Evolutionary conservation across 768 basidiomycete genomes (phyloP).

Genomic region (Pleurotus citrinopileatus): DNA sequence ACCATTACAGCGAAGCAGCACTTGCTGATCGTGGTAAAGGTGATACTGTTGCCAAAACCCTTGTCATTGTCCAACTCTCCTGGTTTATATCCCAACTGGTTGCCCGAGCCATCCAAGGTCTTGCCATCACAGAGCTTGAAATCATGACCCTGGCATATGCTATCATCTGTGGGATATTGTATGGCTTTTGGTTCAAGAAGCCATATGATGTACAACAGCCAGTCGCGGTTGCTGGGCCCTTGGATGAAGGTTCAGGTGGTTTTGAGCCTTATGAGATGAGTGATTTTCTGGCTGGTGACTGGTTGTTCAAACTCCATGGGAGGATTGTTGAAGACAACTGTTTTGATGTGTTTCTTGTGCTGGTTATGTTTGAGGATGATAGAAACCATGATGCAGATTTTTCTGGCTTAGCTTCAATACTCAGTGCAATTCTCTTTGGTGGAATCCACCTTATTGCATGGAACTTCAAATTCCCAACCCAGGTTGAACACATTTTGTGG

Average conservation of each 20-base stretch:
- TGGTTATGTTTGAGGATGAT: too few species aligned
- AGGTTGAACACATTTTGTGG: conserved; percentile 18
- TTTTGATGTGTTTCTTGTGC: too few species aligned
- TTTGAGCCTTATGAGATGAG: conserved; percentile 16
- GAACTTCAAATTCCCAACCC: conserved; percentile 18
- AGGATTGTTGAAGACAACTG: too few species aligned
- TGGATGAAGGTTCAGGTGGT: too few species aligned
- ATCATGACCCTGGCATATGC: conserved; percentile 26
- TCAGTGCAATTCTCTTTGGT: conserved; percentile 19
- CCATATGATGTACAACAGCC: conserved; percentile 23
- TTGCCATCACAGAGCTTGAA: conserved; percentile 28
- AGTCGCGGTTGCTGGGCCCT: too few species aligned
- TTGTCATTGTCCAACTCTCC: conserved; percentile 27
- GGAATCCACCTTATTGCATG: conserved; percentile 23
- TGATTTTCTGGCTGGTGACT: not conserved
- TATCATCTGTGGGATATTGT: conserved; percentile 22
- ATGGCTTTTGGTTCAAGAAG: conserved; percentile 34
- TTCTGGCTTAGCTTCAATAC: too few species aligned
- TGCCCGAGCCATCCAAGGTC: conserved; percentile 17
- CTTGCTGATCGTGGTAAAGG: conserved; percentile 27
- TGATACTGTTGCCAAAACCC: conserved; percentile 27
- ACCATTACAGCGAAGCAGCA: too few species aligned
- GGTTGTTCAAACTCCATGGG: not conserved
- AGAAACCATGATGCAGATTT: too few species aligned
- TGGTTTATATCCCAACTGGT: conserved; percentile 33